Conservation (phyloP, 495 filamentous ascomycete species). For the Tuber calosporum region DNA sequence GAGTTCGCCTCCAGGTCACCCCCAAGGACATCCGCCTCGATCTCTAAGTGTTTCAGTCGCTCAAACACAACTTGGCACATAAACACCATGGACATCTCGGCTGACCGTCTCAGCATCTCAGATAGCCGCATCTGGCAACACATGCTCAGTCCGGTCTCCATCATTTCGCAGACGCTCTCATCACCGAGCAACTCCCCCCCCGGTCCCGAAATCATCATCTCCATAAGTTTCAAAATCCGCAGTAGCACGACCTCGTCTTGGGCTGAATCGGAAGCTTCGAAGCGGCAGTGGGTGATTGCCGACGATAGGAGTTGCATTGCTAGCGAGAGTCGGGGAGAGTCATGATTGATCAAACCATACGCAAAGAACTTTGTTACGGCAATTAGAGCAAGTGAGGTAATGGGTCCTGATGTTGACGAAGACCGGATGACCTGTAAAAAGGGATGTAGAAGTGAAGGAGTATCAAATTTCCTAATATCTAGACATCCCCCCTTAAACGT, state of each 20-base stretch:
- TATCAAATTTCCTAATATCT: conserved; percentile 87
- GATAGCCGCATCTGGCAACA: conserved; percentile 90
- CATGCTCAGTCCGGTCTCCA: conserved; percentile 96
- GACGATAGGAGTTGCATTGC: conserved; percentile 93
- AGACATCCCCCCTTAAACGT: conserved; percentile 14
- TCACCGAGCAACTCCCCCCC: conserved; percentile 87
- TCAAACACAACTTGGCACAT: conserved; percentile 99
- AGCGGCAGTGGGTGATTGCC: conserved; percentile 94
- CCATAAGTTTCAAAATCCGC: conserved; percentile 94
- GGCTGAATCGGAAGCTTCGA: conserved; percentile 89
- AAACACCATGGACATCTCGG: conserved; percentile 93
- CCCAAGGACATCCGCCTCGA: conserved; percentile 55
- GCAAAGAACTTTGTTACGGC: conserved; percentile 97
- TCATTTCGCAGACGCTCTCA: conserved; percentile 98
- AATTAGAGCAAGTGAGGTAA: conserved; percentile 86
- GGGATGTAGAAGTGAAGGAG: conserved; percentile 80
- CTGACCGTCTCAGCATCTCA: conserved; percentile 79
- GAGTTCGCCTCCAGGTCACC: conserved; percentile 51
- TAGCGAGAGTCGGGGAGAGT: conserved; percentile 74
- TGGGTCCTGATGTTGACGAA: conserved; percentile 89
- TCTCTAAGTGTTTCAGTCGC: conserved; percentile 76
- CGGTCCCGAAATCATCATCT: conserved; percentile 88
- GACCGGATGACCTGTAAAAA: conserved; percentile 97
- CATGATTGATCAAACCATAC: conserved; percentile 77
- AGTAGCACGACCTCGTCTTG: conserved; percentile 92